These are phyloP conservation scores for Aleurites moluccanus DNA, from an alignment of 441 rosid species.

Conservation along the genomic window DNA sequence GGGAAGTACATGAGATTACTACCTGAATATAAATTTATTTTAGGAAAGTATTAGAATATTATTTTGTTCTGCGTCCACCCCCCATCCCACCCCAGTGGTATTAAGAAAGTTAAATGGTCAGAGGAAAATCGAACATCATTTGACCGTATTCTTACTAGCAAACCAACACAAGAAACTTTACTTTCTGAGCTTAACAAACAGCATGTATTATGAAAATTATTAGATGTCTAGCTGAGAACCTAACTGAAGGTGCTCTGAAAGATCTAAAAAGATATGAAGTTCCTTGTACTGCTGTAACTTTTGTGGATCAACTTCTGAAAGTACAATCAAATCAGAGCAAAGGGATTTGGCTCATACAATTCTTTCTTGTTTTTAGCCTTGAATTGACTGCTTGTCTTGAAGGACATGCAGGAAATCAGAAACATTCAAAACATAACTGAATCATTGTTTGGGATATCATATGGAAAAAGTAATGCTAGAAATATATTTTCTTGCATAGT, in stretches of 20 bases:
- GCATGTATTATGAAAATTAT: neutral
- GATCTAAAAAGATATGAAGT: neutral
- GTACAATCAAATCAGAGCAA: neutral
- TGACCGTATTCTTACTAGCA: neutral
- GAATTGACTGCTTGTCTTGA: neutral
- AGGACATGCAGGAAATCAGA: neutral
- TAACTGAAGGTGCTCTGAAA: neutral
- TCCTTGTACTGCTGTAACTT: neutral
- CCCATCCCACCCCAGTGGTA: no score
- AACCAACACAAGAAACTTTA: neutral
- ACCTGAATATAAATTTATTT: neutral
- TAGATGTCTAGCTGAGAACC: constrained; percentile 6
- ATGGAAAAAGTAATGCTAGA: neutral
- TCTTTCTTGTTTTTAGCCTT: neutral
- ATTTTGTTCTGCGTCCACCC: no score
- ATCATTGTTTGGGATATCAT: neutral
- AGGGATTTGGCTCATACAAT: neutral
- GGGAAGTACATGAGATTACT: neutral
- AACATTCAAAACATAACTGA: neutral
- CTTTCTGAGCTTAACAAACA: no score
- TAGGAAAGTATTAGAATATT: neutral
- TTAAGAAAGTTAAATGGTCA: neutral
- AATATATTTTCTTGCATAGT: neutral
- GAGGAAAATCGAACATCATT: no score
- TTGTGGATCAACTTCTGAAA: neutral